Conservation (phyloP, 208 protist species). For the Wallacemonas sp. region DNA sequence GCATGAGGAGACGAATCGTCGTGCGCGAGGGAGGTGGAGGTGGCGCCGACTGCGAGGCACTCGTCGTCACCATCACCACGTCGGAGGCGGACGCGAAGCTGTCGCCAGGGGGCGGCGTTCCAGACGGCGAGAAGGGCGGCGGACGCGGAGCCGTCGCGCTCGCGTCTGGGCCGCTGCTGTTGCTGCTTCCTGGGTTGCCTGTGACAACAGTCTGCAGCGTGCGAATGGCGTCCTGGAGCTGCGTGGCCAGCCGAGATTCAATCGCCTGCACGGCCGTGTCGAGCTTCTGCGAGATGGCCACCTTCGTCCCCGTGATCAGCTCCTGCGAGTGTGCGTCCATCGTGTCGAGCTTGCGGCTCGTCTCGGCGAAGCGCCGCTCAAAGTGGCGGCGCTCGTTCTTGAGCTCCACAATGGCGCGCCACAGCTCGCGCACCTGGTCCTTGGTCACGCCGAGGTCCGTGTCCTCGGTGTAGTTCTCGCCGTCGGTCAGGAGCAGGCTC, state of each 20-base stretch:
- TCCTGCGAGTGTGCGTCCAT: conserved; percentile 7
- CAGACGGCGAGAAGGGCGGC: not conserved
- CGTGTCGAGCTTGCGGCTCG: conserved; percentile 26
- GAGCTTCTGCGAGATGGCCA: not conserved
- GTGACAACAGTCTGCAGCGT: not conserved
- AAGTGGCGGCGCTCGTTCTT: conserved; percentile 36
- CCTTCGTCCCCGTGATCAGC: not conserved
- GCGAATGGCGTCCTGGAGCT: conserved; percentile 13
- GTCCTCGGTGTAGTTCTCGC: conserved; percentile 5
- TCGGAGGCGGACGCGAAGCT: not conserved
- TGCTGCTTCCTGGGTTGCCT: not conserved
- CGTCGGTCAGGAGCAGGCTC: conserved; percentile 15
- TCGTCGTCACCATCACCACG: too few species aligned
- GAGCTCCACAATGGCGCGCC: conserved; percentile 37
- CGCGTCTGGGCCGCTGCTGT: not conserved
- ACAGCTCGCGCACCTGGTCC: conserved; percentile 37
- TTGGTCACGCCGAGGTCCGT: not conserved
- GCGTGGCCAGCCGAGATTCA: not conserved
- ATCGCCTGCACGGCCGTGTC: conserved; percentile 6
- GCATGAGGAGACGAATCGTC: conserved; percentile 2
- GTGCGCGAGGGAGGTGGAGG: not conserved
- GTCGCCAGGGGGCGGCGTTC: not conserved
- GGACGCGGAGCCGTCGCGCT: too few species aligned
- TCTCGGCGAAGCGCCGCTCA: conserved; percentile 29
- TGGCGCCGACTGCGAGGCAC: not conserved